A percentile compares a stretch with the other conserved stretches of the same genome.
phyloP scores from a whole-genome alignment of 1,284 basidiomycete species.

The Cryptococcus maquisensis region DNA sequence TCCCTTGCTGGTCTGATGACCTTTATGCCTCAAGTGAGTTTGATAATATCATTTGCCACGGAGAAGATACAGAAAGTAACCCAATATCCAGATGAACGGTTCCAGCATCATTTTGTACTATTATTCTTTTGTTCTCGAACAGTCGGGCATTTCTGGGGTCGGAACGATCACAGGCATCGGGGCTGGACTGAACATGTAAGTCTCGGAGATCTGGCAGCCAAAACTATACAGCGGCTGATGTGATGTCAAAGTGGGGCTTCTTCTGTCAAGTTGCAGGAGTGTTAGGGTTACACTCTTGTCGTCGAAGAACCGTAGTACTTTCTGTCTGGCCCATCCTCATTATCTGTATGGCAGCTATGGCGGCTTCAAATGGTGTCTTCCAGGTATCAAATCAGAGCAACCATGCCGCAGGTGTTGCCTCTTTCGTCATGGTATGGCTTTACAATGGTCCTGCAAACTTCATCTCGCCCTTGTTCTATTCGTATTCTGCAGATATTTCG shows the following conservation, averaged over 20 bases:
- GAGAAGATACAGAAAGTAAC: neutral
- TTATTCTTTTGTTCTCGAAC: conserved; percentile 12
- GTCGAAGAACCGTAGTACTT: conserved; percentile 16
- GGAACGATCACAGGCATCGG: conserved; percentile 17
- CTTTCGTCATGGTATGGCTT: conserved; percentile 21
- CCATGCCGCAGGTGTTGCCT: conserved; percentile 3
- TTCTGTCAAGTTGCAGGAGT: conserved; percentile 11
- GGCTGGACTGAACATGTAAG: conserved; percentile 16
- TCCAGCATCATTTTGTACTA: conserved; percentile 16
- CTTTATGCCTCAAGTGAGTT: conserved; percentile 14
- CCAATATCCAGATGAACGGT: conserved; percentile 6
- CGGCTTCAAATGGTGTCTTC: conserved; percentile 6
- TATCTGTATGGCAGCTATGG: conserved; percentile 14
- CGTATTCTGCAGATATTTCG: conserved; percentile 8
- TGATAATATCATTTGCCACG: neutral
- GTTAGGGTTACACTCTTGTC: neutral
- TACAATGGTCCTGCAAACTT: conserved; percentile 17
- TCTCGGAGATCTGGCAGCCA: neutral
- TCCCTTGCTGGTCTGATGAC: conserved; percentile 13
- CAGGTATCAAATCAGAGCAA: conserved; percentile 1
- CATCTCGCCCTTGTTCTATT: conserved; percentile 7
- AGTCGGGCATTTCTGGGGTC: conserved; percentile 15
- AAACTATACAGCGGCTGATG: neutral
- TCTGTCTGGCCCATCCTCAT: conserved; percentile 18
- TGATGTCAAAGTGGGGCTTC: conserved; percentile 7